Conservation (phyloP, 148 eudicot species). For the Agrostemma githago region DNA sequence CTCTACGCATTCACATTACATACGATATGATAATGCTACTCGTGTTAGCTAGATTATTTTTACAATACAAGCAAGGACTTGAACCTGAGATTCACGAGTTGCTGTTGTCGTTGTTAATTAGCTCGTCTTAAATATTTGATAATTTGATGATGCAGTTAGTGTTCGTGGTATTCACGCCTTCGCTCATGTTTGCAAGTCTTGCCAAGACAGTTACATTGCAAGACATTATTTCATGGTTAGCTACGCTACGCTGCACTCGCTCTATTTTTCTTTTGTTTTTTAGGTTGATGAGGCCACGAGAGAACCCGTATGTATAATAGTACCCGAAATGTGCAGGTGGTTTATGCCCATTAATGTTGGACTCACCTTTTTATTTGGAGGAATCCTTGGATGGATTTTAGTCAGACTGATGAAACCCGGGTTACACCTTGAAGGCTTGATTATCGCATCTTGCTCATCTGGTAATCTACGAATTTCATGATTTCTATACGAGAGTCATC, state of each 20-base stretch:
- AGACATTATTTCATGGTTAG: slow-evolving; percentile 86
- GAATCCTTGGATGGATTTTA: slow-evolving; percentile 69
- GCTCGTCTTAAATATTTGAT: not conserved
- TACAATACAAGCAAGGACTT: too few species aligned
- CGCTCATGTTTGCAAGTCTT: slow-evolving; percentile 68
- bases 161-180: slow-evolving; percentile 72
- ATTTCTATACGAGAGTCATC: not conserved
- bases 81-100: too few species aligned
- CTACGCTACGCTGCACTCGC: not conserved
- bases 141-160: slow-evolving; percentile 52
- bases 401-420: slow-evolving; percentile 64
- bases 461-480: slow-evolving; percentile 30
- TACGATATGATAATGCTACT: too few species aligned
- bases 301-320: not conserved
- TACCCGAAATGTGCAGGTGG: slow-evolving; percentile 52
- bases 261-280: not conserved
- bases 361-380: slow-evolving; percentile 72
- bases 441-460: slow-evolving; percentile 63
- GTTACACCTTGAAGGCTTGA: slow-evolving; percentile 59
- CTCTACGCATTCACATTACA: too few species aligned
- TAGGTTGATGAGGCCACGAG: not conserved
- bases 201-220: slow-evolving; percentile 73
- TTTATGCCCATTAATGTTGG: slow-evolving; percentile 85
- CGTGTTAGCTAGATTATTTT: too few species aligned
- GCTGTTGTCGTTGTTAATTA: too few species aligned